Evolutionary conservation across 1,284 basidiomycete species (phyloP).

Genomic region (Fistulina hepatica): DNA sequence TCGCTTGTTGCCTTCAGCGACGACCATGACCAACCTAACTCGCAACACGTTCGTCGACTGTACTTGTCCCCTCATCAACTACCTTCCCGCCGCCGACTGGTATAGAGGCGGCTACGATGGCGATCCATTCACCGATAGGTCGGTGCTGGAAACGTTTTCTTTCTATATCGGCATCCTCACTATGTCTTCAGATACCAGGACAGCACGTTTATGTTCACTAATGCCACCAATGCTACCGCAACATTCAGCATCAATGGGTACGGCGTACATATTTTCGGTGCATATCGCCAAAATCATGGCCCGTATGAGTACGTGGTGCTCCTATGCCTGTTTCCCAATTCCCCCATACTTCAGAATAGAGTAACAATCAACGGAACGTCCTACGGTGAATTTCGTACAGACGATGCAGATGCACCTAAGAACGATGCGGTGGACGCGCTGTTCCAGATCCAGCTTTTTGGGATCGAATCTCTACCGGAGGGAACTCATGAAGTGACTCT

Average conservation of each 20-base stretch:
- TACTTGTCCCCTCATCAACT: background rate
- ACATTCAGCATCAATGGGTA: background rate
- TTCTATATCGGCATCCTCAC: background rate
- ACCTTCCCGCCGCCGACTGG: background rate
- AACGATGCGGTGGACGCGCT: background rate
- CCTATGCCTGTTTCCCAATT: background rate
- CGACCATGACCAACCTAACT: no score
- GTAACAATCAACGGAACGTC: background rate
- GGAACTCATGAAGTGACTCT: background rate
- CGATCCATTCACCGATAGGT: background rate
- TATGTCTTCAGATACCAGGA: background rate
- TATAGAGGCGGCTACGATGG: background rate
- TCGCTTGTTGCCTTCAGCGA: no score
- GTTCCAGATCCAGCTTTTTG: background rate
- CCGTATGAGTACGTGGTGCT: background rate
- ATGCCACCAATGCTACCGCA: background rate
- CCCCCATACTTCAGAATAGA: background rate
- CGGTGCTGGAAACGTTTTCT: background rate
- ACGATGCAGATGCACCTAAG: background rate
- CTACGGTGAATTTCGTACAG: no score
- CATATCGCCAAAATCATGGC: background rate
- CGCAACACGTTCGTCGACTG: no score
- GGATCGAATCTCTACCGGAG: background rate
- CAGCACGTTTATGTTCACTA: constrained; percentile 1
- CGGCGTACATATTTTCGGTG: background rate